Evolutionary conservation across 495 filamentous ascomycete species (phyloP).

Genomic region (Oidiodendron maius): DNA sequence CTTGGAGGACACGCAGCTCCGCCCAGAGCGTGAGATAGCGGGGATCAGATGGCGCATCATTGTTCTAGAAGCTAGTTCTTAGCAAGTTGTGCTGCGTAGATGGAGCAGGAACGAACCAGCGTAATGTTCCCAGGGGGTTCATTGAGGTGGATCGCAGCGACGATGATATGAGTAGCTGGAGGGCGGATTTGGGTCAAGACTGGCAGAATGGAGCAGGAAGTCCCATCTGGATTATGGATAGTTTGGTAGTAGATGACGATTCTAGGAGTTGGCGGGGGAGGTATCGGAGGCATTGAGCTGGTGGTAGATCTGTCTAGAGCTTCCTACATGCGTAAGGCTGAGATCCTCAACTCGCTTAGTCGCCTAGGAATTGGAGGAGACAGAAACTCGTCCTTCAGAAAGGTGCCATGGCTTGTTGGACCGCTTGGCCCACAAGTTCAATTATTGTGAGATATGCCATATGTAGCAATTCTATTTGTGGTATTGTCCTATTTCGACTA

Average conservation of each 20-base stretch:
- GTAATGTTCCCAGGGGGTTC: conserved; percentile 48
- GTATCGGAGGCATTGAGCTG: conserved; percentile 26
- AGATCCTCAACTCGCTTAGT: too few species aligned
- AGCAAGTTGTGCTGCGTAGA: neutral
- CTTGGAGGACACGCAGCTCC: conserved; percentile 60
- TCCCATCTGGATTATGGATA: conserved; percentile 49
- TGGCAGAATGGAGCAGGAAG: conserved; percentile 64
- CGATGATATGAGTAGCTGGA: conserved; percentile 62
- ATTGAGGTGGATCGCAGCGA: conserved; percentile 80
- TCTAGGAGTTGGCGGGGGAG: conserved; percentile 32
- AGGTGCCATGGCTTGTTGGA: too few species aligned
- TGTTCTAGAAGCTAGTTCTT: conserved; percentile 41
- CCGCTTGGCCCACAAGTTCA: too few species aligned
- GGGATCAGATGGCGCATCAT: conserved; percentile 56
- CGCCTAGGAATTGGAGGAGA: too few species aligned
- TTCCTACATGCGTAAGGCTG: too few species aligned
- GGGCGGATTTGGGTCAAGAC: conserved; percentile 50
- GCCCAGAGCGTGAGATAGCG: conserved; percentile 59
- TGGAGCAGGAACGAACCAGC: conserved; percentile 38
- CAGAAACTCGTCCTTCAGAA: too few species aligned
- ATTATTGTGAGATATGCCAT: too few species aligned
- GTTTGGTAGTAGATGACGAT: conserved; percentile 73
- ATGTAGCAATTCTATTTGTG: too few species aligned
- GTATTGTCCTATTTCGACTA: too few species aligned
- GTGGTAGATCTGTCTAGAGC: too few species aligned